Evolutionary conservation across 2,329 filamentous ascomycete species (phyloP).

Genomic region (Alternaria sp.): DNA sequence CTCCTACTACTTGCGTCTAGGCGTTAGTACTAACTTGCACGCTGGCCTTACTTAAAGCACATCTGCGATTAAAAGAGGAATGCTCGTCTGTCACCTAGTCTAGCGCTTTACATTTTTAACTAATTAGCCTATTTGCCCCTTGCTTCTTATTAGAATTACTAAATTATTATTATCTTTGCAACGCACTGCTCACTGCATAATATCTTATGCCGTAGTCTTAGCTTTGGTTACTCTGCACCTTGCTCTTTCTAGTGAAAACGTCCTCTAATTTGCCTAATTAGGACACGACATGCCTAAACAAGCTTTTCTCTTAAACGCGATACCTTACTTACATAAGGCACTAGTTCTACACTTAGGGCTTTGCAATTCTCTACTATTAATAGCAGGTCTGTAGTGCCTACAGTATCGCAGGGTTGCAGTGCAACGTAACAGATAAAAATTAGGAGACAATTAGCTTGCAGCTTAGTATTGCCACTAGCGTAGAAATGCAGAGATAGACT

Average conservation of each 20-base stretch:
- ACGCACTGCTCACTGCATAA: slow-evolving; percentile 4
- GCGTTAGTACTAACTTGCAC: background rate
- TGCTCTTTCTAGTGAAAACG: background rate
- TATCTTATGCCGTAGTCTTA: slow-evolving; percentile 3
- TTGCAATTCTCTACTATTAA: background rate
- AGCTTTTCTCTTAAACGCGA: slow-evolving; percentile 1
- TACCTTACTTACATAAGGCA: background rate
- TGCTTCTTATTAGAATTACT: background rate
- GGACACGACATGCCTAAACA: background rate
- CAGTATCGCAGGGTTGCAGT: slow-evolving; percentile 6
- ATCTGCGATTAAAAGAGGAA: background rate
- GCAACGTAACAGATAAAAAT: background rate
- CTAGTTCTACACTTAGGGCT: background rate
- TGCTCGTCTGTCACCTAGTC: background rate
- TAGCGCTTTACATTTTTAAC: background rate
- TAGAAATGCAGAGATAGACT: slow-evolving; percentile 5
- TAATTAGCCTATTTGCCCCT: slow-evolving; percentile 3
- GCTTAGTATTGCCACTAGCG: background rate
- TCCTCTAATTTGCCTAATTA: background rate
- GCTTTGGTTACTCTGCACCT: slow-evolving; percentile 1
- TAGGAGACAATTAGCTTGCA: background rate
- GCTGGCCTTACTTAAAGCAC: background rate
- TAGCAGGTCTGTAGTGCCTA: slow-evolving; percentile 4
- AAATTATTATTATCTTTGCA: background rate
- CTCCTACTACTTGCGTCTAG: background rate